Evolutionary conservation across 1,139 yeast species (phyloP).

Genomic region (Saccharomyces pastorianus): DNA sequence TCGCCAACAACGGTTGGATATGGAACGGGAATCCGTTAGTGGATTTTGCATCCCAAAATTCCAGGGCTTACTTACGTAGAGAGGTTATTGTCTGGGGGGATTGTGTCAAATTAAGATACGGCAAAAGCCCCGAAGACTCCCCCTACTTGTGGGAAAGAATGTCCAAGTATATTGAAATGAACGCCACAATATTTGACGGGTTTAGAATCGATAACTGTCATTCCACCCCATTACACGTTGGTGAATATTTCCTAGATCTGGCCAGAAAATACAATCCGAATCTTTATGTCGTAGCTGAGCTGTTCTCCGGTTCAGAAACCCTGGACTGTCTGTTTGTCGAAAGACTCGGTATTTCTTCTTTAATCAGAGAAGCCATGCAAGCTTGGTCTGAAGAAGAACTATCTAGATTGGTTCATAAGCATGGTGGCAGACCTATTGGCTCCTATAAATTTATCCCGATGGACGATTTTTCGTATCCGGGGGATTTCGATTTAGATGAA

Average conservation of each 20-base stretch:
- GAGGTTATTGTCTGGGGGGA: conserved; percentile 98
- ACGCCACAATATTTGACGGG: conserved; percentile 78
- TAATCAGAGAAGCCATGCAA: conserved; percentile 96
- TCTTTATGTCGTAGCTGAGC: conserved; percentile 86
- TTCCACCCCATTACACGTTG: conserved; percentile 92
- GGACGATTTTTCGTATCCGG: conserved; percentile 63
- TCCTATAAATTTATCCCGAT: conserved; percentile 72
- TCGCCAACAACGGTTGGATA: conserved; percentile 97
- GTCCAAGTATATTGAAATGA: conserved; percentile 63
- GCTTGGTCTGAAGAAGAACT: conserved; percentile 85
- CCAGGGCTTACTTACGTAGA: conserved; percentile 78
- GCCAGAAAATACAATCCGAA: conserved; percentile 83
- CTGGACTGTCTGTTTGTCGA: conserved; percentile 88
- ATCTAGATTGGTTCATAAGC: conserved; percentile 77
- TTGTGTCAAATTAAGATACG: conserved; percentile 88
- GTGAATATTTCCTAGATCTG: conserved; percentile 76
- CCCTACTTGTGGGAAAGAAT: conserved; percentile 86
- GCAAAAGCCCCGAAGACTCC: conserved; percentile 65
- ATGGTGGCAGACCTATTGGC: conserved; percentile 95
- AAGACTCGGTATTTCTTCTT: conserved; percentile 75
- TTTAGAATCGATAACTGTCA: conserved; percentile 93
- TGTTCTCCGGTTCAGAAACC: conserved; percentile 86
- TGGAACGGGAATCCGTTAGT: conserved; percentile 95
- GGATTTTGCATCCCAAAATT: conserved; percentile 77
- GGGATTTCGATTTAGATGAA: conserved; percentile 37